A percentile compares a stretch with the other conserved stretches of the same genome.
Evolutionary conservation across 352 stramenopile species (phyloP).

Genomic region (Thalassiosira mediterranea): DNA sequence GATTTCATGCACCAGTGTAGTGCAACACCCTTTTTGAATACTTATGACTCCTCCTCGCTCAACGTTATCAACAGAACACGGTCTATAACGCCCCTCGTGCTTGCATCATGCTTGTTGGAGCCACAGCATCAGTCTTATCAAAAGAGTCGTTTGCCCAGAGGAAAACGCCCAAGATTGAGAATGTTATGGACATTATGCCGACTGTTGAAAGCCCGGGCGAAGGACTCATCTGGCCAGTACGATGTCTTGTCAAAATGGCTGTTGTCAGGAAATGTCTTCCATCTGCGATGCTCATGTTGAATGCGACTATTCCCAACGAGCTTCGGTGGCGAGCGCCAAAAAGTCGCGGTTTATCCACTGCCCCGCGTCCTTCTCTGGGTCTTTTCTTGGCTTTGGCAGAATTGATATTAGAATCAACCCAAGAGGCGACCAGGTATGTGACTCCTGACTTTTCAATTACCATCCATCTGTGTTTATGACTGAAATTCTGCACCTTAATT

Average conservation of each 20-base stretch:
- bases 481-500: too few species aligned
- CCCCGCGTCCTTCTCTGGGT: constrained; percentile 45
- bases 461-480: too few species aligned
- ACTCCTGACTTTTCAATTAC: too few species aligned
- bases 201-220: constrained; percentile 27
- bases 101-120: constrained; percentile 73
- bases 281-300: constrained; percentile 67
- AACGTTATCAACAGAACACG: constrained; percentile 60
- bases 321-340: constrained; percentile 56
- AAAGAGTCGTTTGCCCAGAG: constrained; percentile 24
- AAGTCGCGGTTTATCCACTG: constrained; percentile 24
- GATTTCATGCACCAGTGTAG: background rate
- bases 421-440: constrained; percentile 46
- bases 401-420: constrained; percentile 64
- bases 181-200: constrained; percentile 42
- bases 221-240: constrained; percentile 69
- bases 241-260: constrained; percentile 70
- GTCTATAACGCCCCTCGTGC: constrained; percentile 68
- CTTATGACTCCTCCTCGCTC: too few species aligned
- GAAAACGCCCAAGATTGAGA: constrained; percentile 25
- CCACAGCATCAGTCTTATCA: constrained; percentile 44
- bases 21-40: too few species aligned
- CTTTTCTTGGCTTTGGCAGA: constrained; percentile 64
- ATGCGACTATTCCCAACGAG: constrained; percentile 77
- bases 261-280: constrained; percentile 66